Base-by-base conservation (phyloP, 2,329 filamentous ascomycete species). In the Tolypocladium album region DNA sequence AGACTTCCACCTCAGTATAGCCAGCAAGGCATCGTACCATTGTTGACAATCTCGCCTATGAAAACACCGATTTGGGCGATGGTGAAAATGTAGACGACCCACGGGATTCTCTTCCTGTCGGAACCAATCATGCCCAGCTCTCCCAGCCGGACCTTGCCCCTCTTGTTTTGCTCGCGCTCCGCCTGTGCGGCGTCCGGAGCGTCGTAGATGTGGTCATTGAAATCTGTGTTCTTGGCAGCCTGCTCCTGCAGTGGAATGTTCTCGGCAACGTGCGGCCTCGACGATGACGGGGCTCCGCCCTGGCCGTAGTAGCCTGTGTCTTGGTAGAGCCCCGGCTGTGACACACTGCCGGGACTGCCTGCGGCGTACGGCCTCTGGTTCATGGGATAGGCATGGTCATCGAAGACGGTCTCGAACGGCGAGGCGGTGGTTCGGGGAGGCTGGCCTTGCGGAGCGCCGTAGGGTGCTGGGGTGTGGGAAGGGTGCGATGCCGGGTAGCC, bases 41-140 rank as follows among this genome's bases (percentile, higher is more conserved):
- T 95, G 70, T 88, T 90, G 56, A 89, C 87, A 63, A 99, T 78
- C 76, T 97, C 91, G 58, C 82, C 91, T 64, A 97, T 89, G 70
- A 99, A 99, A 36, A 97, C 91, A 20, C 80, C 84, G 24, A 94
- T 76, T 72, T 97, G 92, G 15, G 88, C 81, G 38, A 86, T 59
- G 3, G 91, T 90, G 64, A 97, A 82, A 52, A 87, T 74, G 72
- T 93, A 97, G 40, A 92, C 89, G 8, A 96, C 85, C 82, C 89
- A 94, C 0, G 94, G 88, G 58, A 87, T 83, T 62, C 78, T 76
- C 69, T 81, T 82, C 68, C 75, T 78, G 65, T 80, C 74, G 15
- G 81, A 74, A 2, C 81, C 81, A 55, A 86, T 68, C 82, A 86
- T 85, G 61, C 82, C 82, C 59, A 86, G 70, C 71, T 85, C 80